Percentiles rank a stretch among this genome's conserved stretches.
Conservation (phyloP, 306 rosid species). For the Pterocarpus santalinus region DNA sequence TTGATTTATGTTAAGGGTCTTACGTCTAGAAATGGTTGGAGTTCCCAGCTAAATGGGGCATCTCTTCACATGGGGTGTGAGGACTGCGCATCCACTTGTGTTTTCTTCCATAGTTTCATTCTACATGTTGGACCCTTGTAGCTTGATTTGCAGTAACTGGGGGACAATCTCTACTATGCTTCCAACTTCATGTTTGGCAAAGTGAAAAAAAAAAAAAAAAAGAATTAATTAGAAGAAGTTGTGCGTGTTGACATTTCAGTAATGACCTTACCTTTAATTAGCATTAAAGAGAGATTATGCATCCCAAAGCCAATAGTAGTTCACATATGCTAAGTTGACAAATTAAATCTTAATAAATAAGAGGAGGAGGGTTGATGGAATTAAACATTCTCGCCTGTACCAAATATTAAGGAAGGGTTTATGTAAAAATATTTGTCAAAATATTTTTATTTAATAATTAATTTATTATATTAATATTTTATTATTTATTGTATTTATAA, state of each 20-base stretch:
- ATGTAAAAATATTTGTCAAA: too few relatives aligned
- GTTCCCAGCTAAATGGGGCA: slow-evolving; percentile 47
- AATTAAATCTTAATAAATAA: neutral
- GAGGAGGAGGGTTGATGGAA: slow-evolving; percentile 1
- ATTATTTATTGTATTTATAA: too few relatives aligned
- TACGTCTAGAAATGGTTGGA: slow-evolving; percentile 27
- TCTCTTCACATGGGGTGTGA: slow-evolving; percentile 51
- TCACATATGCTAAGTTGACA: neutral
- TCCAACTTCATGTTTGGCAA: slow-evolving; percentile 11
- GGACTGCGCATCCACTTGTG: neutral
- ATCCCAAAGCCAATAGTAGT: neutral
- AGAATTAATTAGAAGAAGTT: neutral
- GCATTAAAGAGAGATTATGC: neutral
- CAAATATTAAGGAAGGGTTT: too few relatives aligned
- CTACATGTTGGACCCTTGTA: slow-evolving; percentile 32
- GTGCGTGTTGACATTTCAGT: neutral
- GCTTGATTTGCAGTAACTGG: slow-evolving; percentile 19
- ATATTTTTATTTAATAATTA: too few relatives aligned
- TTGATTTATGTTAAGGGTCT: slow-evolving; percentile 3
- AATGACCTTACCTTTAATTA: neutral
- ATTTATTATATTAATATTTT: too few relatives aligned
- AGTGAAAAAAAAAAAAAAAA: neutral
- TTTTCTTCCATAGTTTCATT: slow-evolving; percentile 9
- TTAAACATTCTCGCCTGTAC: neutral
- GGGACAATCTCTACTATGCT: slow-evolving; percentile 26